These are phyloP conservation scores for Ligustrum vulgare DNA, from an alignment of 257 asterid species.

Conservation along the genomic window DNA sequence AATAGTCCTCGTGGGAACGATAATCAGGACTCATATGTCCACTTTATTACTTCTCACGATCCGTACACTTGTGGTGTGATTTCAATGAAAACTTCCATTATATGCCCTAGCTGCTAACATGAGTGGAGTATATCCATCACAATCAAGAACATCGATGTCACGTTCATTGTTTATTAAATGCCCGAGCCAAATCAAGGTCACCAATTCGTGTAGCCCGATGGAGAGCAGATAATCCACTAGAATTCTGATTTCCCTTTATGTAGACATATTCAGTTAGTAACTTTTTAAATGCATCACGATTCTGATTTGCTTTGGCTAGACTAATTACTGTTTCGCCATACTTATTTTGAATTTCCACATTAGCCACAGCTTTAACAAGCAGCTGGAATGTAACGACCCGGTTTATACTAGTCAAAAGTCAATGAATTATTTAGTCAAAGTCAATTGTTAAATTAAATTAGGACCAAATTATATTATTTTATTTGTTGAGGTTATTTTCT, in stretches of 20 bases:
- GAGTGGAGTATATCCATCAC: slow-evolving; percentile 59
- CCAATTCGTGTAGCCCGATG: slow-evolving; percentile 48
- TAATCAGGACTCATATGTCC: no score
- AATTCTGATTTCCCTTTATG: slow-evolving; percentile 17
- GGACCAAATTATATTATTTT: no score
- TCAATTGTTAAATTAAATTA: no score
- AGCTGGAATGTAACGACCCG: no score
- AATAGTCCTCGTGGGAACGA: no score
- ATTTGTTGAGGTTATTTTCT: no score
- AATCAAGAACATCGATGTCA: slow-evolving; percentile 39
- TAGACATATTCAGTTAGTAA: slow-evolving; percentile 37
- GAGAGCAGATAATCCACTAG: slow-evolving; percentile 30
- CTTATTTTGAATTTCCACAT: slow-evolving; percentile 37
- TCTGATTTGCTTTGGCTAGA: slow-evolving; percentile 52
- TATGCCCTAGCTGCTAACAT: no score
- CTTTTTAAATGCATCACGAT: slow-evolving; percentile 49
- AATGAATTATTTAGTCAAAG: no score
- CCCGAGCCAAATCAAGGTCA: slow-evolving; percentile 29
- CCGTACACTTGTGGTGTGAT: no score
- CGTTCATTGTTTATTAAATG: slow-evolving; percentile 23
- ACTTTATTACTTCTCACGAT: no score
- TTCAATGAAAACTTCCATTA: no score
- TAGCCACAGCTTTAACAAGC: slow-evolving; percentile 58
- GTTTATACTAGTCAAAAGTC: no score
- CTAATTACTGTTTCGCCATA: slow-evolving; percentile 56